Evolutionary conservation across 2,329 filamentous ascomycete genomes (phyloP), one percentile per base, ranked within the genome.

Genomic region (Sporothrix inflata): DNA sequence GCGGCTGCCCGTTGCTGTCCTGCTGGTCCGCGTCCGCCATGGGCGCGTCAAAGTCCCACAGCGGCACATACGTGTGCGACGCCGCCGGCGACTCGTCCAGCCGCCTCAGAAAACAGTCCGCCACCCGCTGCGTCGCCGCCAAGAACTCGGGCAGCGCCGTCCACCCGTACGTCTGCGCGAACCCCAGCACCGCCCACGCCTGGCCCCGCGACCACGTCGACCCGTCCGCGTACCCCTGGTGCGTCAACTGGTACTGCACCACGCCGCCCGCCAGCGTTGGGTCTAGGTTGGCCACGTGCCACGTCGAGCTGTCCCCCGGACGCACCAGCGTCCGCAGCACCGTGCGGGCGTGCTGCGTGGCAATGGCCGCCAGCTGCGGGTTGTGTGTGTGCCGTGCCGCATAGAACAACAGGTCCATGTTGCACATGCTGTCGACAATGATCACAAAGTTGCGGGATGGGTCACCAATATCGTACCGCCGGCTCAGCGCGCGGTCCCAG

Each of bases 121-220:
- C 83, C 47, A 86, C 77, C 0, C 80, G 80, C 4, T 81, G 80
- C 0, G 86, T 82, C 0, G 84, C 83, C 0, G 82, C 76, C 0
- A 87, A 78, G 63, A 85, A 86, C 3, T 79, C 79, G 0, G 71
- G 24, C 1, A 85, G 82, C 19, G 81, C 82, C 0, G 85, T 86
- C 85, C 85, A 87, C 34, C 77, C 78, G 72, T 84, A 86, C 0
- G 84, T 83, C 74, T 87, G 85, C 0, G 85, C 80, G 61, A 85
- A 87, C 0, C 85, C 85, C n/a, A 85, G 78, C 21, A 87, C 83
- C 0, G 80, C 82, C 85, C 85, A 87, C 0, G 84, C 84, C 71
- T 87, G 85, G 1, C 85, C 85, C 16, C 85, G 81, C 9, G 83
- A 80, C 85, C 85, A 87, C 0, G 84, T 86, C 0, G 84, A 86